Evolutionary conservation across 2,329 filamentous ascomycete species (phyloP).

Genomic region (Emergomyces africanus): DNA sequence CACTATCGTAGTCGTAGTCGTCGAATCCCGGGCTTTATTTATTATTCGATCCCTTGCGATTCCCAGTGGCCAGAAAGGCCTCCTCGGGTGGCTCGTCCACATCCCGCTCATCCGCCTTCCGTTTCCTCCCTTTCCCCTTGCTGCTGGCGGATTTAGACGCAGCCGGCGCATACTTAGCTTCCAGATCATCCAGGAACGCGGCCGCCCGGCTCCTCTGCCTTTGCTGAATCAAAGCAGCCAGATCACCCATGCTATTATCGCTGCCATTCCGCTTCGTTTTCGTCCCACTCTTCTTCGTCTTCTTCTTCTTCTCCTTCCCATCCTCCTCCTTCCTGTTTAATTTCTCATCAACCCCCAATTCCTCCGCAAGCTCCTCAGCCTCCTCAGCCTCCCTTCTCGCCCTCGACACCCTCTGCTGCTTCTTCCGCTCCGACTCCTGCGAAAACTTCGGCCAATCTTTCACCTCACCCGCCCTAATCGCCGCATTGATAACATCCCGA

Average conservation of each 20-base stretch:
- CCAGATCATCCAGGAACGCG: constrained; percentile 58
- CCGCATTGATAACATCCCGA: constrained; percentile 63
- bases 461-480: constrained; percentile 59
- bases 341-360: constrained; percentile 56
- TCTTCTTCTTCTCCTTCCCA: too few relatives aligned
- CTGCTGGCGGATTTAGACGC: constrained; percentile 18
- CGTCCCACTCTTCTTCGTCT: constrained; percentile 22
- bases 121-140: constrained; percentile 32
- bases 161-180: constrained; percentile 56
- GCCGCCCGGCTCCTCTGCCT: constrained; percentile 51
- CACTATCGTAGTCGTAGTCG: too few relatives aligned
- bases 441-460: constrained; percentile 55
- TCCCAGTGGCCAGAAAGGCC: constrained; percentile 32
- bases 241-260: constrained; percentile 29
- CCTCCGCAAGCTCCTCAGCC: constrained; percentile 61
- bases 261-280: constrained; percentile 17
- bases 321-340: constrained; percentile 18
- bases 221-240: constrained; percentile 63
- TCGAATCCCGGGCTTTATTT: constrained; percentile 11
- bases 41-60: constrained; percentile 1
- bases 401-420: constrained; percentile 44
- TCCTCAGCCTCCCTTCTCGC: constrained; percentile 57
- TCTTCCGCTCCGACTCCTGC: constrained; percentile 56
- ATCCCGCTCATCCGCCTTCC: constrained; percentile 38
- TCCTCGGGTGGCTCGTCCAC: constrained; percentile 50